These are phyloP conservation scores for Tuber indicum DNA, from an alignment of 495 filamentous ascomycete species.

Conservation along the genomic window DNA sequence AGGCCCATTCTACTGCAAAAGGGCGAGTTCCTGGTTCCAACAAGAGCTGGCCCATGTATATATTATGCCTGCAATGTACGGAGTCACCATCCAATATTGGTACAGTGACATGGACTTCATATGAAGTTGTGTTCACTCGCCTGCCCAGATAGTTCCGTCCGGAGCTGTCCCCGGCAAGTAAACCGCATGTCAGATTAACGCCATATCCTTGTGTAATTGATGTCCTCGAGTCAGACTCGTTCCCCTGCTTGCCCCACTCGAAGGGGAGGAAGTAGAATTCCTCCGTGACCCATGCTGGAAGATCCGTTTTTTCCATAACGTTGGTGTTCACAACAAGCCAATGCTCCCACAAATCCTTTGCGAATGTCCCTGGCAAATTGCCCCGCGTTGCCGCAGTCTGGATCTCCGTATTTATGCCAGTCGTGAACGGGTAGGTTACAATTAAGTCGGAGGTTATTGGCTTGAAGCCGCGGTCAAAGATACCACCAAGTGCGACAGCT, in stretches of 20 bases:
- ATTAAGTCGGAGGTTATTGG: neutral
- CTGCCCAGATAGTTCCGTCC: too few relatives aligned
- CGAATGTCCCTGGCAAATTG: neutral
- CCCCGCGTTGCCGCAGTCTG: neutral
- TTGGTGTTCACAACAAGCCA: conserved; percentile 9
- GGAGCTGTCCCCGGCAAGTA: too few relatives aligned
- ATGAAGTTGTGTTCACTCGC: too few relatives aligned
- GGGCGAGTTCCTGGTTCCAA: neutral
- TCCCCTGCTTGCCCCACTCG: conserved; percentile 4
- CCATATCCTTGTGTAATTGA: neutral
- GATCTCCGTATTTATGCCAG: neutral
- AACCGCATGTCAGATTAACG: too few relatives aligned
- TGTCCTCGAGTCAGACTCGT: too few relatives aligned
- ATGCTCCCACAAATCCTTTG: neutral
- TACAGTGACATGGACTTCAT: conserved; percentile 6
- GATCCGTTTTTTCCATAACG: conserved; percentile 3
- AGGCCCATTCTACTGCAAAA: neutral
- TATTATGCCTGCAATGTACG: conserved; percentile 10
- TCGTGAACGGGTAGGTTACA: neutral
- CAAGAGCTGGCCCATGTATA: too few relatives aligned
- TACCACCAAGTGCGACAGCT: conserved; percentile 21
- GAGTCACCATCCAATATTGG: conserved; percentile 7
- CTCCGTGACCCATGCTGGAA: conserved; percentile 18
- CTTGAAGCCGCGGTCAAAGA: conserved; percentile 40
- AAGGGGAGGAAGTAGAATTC: conserved; percentile 29